Evolutionary conservation across 169 alveolate species (phyloP), one percentile per base, ranked within the genome.

Genomic region (Plasmodium vivax): DNA sequence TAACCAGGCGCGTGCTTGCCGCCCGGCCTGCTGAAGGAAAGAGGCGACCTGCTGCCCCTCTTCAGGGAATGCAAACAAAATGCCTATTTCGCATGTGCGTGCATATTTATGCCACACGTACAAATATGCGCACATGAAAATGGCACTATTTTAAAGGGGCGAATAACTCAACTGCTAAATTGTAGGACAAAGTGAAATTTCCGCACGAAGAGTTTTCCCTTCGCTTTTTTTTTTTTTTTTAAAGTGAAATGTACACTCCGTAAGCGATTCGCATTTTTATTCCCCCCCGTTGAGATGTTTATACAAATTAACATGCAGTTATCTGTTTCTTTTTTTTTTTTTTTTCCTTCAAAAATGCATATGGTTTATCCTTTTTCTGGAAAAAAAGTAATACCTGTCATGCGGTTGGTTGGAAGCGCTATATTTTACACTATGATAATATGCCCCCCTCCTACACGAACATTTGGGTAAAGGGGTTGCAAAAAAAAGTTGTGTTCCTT

Each of bases 251-350:
- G 38, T 27, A 10, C 14, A 27, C 41, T 9, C 77, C 38, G 38
- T 68, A 68, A 68, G 27, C 23, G 32, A 8, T 68, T 68, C 38
- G 14, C 38, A 68, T 68, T 68, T 68, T 30, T 30, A 14, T 68
- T 68, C n/a, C 12, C 77, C 43, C 38, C 38, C n/a, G 38, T 30
- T 27, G 38, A n/a, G 2, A 23, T 68, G 77, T 68, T 68, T 30
- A 68, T 68, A 23, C 84, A 79, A 19, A 82, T 83, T 58, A 68
- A 58, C 68, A 68, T 68, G 32, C 77, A 68, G 38, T 23, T 30
- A 30, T 68, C 16, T 16, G 54, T 81, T 81, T 8, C 4, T 41
- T 45, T 36, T 23, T 51, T 23, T 36, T 82, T 47, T 47, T 43
- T 81, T 43, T 45, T 45, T 8, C 16, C 30, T 0, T 16, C 27